Evolutionary conservation across 306 rosid species (phyloP).

Genomic region (Oemleria cerasiformis): DNA sequence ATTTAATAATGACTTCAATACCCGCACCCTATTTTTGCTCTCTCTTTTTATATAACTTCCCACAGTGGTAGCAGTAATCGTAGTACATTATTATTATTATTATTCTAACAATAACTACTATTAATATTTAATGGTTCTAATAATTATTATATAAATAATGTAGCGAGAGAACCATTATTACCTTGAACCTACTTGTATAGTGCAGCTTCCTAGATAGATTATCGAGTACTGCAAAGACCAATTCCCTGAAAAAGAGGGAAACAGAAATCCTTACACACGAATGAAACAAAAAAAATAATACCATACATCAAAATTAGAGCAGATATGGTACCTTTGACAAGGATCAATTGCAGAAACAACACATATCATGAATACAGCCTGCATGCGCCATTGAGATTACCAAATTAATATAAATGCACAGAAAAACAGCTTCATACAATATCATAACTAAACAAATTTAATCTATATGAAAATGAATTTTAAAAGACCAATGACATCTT

Average conservation of each 20-base stretch:
- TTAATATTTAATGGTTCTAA: background rate
- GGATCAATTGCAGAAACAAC: constrained; percentile 86
- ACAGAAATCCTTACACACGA: background rate
- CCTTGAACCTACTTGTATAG: constrained; percentile 70
- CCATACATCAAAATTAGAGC: constrained; percentile 14
- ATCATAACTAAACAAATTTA: background rate
- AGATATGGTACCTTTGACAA: constrained; percentile 60
- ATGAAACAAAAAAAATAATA: constrained; percentile 16
- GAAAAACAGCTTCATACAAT: background rate
- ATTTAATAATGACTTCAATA: no score
- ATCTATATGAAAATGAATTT: background rate
- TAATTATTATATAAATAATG: background rate
- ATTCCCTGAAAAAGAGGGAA: constrained; percentile 46
- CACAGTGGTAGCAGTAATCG: no score
- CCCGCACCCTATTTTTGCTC: no score
- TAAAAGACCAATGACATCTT: background rate
- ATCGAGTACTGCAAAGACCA: constrained; percentile 56
- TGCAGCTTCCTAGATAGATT: constrained; percentile 72
- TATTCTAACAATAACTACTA: background rate
- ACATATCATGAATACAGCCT: constrained; percentile 91
- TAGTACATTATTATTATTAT: no score
- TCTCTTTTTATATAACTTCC: no score
- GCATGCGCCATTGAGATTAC: constrained; percentile 31
- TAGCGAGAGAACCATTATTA: constrained; percentile 23
- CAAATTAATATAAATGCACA: constrained; percentile 16